phyloP scores from a whole-genome alignment of 768 basidiomycete species.

The Crassisporium funariophilum region DNA sequence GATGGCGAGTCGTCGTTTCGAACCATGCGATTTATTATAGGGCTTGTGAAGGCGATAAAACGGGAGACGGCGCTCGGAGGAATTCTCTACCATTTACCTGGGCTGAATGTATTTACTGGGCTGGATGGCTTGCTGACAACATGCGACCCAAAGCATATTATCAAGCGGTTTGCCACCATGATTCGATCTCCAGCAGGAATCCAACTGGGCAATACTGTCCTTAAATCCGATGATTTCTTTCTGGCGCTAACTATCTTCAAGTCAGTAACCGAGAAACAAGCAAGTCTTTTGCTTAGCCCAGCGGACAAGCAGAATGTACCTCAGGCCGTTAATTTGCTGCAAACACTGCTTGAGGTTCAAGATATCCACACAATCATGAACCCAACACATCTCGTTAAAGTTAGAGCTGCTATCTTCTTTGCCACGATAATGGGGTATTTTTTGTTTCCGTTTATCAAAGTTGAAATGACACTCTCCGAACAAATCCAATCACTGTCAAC shows the following conservation, averaged over 20 bases:
- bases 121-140: not conserved
- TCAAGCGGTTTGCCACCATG: not conserved
- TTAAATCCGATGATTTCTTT: not conserved
- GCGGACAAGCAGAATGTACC: slow-evolving; percentile 2
- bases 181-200: not conserved
- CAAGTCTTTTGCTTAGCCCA: not conserved
- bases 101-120: not conserved
- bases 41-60: slow-evolving; percentile 13
- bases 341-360: not conserved
- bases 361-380: not conserved
- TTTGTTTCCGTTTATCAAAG: slow-evolving; percentile 19
- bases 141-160: not conserved
- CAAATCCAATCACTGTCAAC: slow-evolving; percentile 20
- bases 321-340: not conserved
- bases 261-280: not conserved
- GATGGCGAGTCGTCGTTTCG: slow-evolving; percentile 27
- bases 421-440: slow-evolving; percentile 14
- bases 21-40: slow-evolving; percentile 13
- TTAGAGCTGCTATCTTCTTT: slow-evolving; percentile 6
- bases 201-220: not conserved
- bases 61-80: slow-evolving; percentile 7
- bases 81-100: not conserved
- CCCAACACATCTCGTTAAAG: not conserved
- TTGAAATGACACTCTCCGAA: slow-evolving; percentile 17
- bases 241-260: not conserved